phyloP scores from a whole-genome alignment of 208 protist species.

The Endotrypanum monterogeii region DNA sequence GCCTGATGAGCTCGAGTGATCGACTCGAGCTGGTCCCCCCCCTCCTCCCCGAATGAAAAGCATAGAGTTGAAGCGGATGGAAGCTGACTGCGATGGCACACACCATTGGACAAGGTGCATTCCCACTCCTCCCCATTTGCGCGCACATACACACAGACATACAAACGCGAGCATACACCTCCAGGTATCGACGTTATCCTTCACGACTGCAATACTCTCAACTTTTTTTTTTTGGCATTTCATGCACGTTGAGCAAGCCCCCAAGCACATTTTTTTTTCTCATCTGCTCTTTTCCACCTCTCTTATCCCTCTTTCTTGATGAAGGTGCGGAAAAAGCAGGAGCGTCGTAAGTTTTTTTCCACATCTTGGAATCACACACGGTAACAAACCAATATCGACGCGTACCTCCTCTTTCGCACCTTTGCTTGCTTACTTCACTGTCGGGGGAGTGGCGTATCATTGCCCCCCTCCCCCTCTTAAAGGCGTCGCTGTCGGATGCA shows the following conservation, averaged over 20 bases:
- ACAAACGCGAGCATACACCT: not conserved
- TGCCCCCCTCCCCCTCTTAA: too few relatives aligned
- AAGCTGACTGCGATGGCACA: not conserved
- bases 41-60: not conserved
- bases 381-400: constrained; percentile 1
- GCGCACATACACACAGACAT: not conserved
- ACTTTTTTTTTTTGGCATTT: not conserved
- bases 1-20: not conserved
- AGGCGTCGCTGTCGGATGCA: constrained; percentile 23
- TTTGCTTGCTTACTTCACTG: not conserved
- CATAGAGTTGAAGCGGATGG: not conserved
- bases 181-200: not conserved
- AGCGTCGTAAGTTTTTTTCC: not conserved
- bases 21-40: not conserved
- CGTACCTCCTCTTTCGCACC: not conserved
- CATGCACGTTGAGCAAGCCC: not conserved
- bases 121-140: not conserved
- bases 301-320: constrained; percentile 16
- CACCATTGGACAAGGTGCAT: constrained; percentile 1
- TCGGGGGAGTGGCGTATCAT: not conserved
- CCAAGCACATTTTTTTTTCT: not conserved
- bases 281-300: not conserved
- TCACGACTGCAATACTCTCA: not conserved
- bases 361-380: not conserved
- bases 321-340: not conserved